phyloP scores from a whole-genome alignment of 2,329 filamentous ascomycete genomes.

The Fusarium euwallaceae region DNA sequence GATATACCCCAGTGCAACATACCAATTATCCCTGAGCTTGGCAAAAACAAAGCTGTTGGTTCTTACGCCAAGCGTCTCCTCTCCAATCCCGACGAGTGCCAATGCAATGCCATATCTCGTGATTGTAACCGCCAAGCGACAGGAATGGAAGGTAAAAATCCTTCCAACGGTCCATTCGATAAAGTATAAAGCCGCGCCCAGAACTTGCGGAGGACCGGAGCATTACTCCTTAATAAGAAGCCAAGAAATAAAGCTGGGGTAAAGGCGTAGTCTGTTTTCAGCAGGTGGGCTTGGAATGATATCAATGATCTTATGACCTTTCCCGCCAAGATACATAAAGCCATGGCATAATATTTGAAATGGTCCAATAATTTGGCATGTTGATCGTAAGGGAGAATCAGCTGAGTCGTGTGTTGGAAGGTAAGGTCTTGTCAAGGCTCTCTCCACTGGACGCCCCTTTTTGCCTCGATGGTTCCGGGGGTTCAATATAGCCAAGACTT shows the following conservation, averaged over 20 bases:
- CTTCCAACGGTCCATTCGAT: neutral
- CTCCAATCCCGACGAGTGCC: slow-evolving; percentile 26
- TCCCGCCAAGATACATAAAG: neutral
- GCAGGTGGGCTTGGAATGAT: neutral
- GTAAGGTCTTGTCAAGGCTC: too few species aligned
- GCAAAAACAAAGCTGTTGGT: slow-evolving; percentile 24
- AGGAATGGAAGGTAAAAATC: slow-evolving; percentile 23
- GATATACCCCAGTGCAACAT: neutral
- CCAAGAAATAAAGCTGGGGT: neutral
- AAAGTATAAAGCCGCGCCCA: neutral
- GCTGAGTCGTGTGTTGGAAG: neutral
- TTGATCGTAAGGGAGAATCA: neutral
- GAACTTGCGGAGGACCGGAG: neutral
- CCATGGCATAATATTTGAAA: neutral
- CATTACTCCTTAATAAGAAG: neutral
- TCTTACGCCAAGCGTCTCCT: slow-evolving; percentile 29
- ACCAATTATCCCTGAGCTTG: slow-evolving; percentile 28
- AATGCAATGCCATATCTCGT: slow-evolving; percentile 31
- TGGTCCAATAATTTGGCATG: neutral
- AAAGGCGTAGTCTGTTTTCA: neutral
- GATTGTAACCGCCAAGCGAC: slow-evolving; percentile 33
- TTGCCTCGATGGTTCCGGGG: too few species aligned
- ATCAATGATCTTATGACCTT: neutral
- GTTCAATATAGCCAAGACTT: too few species aligned
- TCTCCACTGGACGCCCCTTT: too few species aligned